These are phyloP conservation scores for Kalaharituber pfeilii DNA, from an alignment of 2,329 filamentous ascomycete species.

Conservation along the genomic window DNA sequence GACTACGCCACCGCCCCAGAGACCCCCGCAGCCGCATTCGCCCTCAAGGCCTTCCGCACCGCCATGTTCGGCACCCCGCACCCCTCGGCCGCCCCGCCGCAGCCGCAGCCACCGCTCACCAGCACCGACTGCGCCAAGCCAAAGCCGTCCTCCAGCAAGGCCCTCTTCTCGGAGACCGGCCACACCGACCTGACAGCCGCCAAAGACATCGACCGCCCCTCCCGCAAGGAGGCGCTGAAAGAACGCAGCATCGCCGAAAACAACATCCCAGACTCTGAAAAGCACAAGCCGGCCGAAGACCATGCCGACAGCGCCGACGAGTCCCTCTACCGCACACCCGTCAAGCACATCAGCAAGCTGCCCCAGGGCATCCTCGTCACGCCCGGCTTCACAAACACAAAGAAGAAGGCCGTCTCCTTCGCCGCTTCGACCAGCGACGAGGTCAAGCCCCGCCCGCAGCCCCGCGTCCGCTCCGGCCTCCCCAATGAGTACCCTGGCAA, in stretches of 20 bases:
- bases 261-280: background rate
- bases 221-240: background rate
- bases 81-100: conserved; percentile 29
- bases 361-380: conserved; percentile 35
- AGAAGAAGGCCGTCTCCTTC: conserved; percentile 38
- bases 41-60: conserved; percentile 48
- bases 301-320: background rate
- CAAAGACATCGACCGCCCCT: background rate
- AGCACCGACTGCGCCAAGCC: conserved; percentile 2
- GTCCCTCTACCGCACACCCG: conserved; percentile 1
- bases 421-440: conserved; percentile 32
- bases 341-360: conserved; percentile 25
- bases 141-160: background rate
- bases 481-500: conserved; percentile 36
- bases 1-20: conserved; percentile 38
- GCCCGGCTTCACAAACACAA: conserved; percentile 33
- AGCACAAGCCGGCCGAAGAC: conserved; percentile 2
- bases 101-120: background rate
- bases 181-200: background rate
- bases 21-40: conserved; percentile 49
- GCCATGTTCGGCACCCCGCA: conserved; percentile 47
- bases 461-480: conserved; percentile 30
- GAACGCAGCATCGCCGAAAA: background rate
- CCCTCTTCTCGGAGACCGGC: background rate
- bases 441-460: conserved; percentile 28